Conservation (phyloP, 108 stramenopile genomes). For the Stephanodiscus triporus region DNA sequence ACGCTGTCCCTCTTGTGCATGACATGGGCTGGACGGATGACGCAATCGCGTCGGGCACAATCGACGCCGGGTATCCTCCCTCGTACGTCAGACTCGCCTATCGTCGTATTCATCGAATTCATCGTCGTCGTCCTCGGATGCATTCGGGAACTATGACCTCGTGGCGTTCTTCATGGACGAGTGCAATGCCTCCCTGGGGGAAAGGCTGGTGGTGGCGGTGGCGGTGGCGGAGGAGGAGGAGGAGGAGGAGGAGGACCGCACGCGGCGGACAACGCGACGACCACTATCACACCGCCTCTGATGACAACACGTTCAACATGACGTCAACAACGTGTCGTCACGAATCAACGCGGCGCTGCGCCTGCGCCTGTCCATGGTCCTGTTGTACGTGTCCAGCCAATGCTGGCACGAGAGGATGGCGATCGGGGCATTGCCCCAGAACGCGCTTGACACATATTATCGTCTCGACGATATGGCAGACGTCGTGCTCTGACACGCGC, state of each 20-base stretch:
- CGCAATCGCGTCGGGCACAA: conserved; percentile 68
- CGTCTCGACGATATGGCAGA: conserved; percentile 69
- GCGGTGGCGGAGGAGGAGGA: too few relatives aligned
- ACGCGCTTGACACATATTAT: conserved; percentile 55
- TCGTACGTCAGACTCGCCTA: conserved; percentile 69
- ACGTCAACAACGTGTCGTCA: conserved; percentile 18
- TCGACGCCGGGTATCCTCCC: conserved; percentile 55
- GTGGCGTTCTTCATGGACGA: conserved; percentile 82
- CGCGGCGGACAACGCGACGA: too few relatives aligned
- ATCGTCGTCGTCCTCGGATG: conserved; percentile 33
- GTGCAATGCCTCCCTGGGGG: conserved; percentile 61
- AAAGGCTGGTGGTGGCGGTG: conserved; percentile 34
- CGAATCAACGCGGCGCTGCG: conserved; percentile 52
- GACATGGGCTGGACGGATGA: conserved; percentile 85
- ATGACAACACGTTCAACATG: too few relatives aligned
- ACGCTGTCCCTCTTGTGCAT: conserved; percentile 65
- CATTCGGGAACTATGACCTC: conserved; percentile 68
- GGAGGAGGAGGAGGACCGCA: too few relatives aligned
- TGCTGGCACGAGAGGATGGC: conserved; percentile 90
- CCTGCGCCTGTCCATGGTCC: conserved; percentile 50
- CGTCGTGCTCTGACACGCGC: conserved; percentile 48
- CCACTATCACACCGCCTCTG: too few relatives aligned
- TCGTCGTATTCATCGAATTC: too few relatives aligned
- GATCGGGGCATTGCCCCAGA: conserved; percentile 63
- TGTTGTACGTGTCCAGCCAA: conserved; percentile 44